Evolutionary conservation across 805 yeast species (phyloP).

Genomic region (Saccharomycopsis capsularis): DNA sequence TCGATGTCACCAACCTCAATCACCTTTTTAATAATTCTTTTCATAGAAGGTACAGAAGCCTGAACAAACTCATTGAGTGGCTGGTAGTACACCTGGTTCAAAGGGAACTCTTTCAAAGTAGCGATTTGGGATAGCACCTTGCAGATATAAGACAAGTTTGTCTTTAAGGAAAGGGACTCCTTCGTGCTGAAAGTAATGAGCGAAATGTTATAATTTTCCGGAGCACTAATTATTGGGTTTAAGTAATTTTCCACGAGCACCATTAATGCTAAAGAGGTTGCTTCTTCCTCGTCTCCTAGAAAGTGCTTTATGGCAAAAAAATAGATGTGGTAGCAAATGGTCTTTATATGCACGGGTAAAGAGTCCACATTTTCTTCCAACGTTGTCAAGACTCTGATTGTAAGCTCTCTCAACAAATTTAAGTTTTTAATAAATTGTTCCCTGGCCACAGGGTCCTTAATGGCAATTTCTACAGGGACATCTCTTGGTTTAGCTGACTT

Average conservation of each 20-base stretch:
- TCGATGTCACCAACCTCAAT: constrained; percentile 55
- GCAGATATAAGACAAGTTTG: constrained; percentile 51
- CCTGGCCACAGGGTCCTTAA: constrained; percentile 72
- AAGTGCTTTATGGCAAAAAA: constrained; percentile 37
- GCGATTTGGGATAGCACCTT: constrained; percentile 61
- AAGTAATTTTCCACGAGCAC: constrained; percentile 49
- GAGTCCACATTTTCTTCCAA: constrained; percentile 38
- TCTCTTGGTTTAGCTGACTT: constrained; percentile 7
- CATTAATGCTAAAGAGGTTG: constrained; percentile 62
- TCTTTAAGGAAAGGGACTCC: constrained; percentile 23
- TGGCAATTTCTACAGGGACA: constrained; percentile 58
- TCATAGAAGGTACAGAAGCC: constrained; percentile 42
- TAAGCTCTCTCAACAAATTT: constrained; percentile 63
- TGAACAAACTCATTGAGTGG: constrained; percentile 71
- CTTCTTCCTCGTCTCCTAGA: constrained; percentile 53
- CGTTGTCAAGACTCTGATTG: constrained; percentile 52
- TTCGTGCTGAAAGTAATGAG: constrained; percentile 25
- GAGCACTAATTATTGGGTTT: constrained; percentile 40
- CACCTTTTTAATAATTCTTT: constrained; percentile 39
- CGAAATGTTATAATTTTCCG: constrained; percentile 52
- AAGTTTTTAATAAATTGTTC: constrained; percentile 63
- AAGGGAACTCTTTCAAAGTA: constrained; percentile 56
- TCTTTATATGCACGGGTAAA: constrained; percentile 52
- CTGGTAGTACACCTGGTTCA: constrained; percentile 58
- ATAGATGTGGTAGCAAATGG: constrained; percentile 43